These are phyloP conservation scores for Herpetospermum pedunculosum DNA, from an alignment of 306 rosid genomes.

Conservation along the genomic window DNA sequence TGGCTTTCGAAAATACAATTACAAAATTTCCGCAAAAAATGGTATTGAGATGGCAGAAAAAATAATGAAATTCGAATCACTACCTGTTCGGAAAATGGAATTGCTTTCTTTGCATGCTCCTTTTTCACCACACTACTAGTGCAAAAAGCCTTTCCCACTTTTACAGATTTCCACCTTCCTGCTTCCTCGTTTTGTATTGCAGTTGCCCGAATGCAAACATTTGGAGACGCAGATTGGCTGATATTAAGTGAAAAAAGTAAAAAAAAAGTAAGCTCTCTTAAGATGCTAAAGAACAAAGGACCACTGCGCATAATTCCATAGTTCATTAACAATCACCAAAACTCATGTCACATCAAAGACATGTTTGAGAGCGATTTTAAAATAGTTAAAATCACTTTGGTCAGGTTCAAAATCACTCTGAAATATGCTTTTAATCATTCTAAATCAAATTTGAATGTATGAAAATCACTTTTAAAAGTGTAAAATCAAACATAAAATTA, in stretches of 20 bases:
- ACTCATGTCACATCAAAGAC: no score
- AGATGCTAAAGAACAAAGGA: not conserved
- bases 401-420: no score
- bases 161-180: conserved; percentile 66
- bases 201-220: conserved; percentile 19
- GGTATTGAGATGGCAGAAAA: not conserved
- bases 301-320: not conserved
- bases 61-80: not conserved
- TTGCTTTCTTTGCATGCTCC: conserved; percentile 27
- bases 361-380: no score
- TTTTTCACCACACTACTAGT: conserved; percentile 22
- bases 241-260: conserved; percentile 27
- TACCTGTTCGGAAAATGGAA: conserved; percentile 34
- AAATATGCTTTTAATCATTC: no score
- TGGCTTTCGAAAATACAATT: not conserved
- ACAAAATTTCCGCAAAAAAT: not conserved
- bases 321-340: not conserved
- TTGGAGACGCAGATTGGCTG: conserved; percentile 34
- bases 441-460: no score
- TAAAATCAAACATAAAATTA: no score
- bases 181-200: conserved; percentile 33
- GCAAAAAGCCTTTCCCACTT: conserved; percentile 29
- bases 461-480: no score
- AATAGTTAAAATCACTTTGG: no score
- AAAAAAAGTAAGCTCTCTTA: conserved; percentile 9